These are phyloP conservation scores for Kwoniella dejecticola DNA, from an alignment of 768 basidiomycete species.

Conservation along the genomic window DNA sequence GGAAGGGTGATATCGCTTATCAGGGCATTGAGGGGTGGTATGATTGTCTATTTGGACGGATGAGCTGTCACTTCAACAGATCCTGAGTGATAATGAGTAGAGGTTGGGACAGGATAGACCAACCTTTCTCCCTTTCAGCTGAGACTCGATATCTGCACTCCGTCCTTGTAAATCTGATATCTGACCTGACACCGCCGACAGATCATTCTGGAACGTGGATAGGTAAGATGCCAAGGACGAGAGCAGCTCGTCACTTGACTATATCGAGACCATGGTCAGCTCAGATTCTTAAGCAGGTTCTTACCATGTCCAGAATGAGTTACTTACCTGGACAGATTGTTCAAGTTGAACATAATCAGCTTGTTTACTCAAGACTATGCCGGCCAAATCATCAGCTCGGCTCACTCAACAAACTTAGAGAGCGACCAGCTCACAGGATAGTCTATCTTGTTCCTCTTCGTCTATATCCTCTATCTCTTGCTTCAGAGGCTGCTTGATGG, in stretches of 20 bases:
- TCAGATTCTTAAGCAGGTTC: neutral
- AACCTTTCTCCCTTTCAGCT: constrained; percentile 81
- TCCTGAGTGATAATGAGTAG: neutral
- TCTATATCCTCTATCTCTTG: constrained; percentile 18
- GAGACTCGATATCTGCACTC: constrained; percentile 85
- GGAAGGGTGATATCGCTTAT: constrained; percentile 79
- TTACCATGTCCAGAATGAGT: neutral
- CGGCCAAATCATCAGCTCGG: neutral
- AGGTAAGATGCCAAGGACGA: constrained; percentile 88
- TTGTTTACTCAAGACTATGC: constrained; percentile 29
- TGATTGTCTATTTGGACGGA: constrained; percentile 69
- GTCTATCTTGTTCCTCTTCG: constrained; percentile 30
- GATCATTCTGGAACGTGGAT: constrained; percentile 90
- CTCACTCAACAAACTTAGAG: neutral
- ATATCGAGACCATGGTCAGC: neutral
- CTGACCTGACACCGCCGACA: constrained; percentile 92
- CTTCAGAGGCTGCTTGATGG: neutral
- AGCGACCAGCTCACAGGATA: constrained; percentile 22
- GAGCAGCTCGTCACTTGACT: constrained; percentile 85
- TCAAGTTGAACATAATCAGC: constrained; percentile 46
- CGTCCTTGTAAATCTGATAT: constrained; percentile 90
- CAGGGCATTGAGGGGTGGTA: constrained; percentile 79
- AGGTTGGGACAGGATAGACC: no score
- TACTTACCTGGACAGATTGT: constrained; percentile 41
- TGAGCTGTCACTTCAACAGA: neutral